Evolutionary conservation across 306 rosid species (phyloP).

Genomic region (Castanea crenata): DNA sequence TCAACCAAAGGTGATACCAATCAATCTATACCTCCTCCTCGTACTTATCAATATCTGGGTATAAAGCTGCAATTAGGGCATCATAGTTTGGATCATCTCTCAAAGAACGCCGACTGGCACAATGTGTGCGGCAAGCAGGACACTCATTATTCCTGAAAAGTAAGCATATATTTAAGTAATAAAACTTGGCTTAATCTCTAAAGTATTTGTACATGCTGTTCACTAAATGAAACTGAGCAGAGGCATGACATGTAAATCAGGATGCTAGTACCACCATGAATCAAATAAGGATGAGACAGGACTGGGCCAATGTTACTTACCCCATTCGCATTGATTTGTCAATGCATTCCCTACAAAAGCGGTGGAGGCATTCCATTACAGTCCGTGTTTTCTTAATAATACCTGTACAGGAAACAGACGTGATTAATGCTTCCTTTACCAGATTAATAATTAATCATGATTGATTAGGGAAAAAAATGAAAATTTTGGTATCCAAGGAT

Average conservation of each 20-base stretch:
- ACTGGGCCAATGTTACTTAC: slow-evolving; percentile 39
- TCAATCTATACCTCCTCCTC: slow-evolving; percentile 78
- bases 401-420: slow-evolving; percentile 39
- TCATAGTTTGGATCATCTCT: slow-evolving; percentile 99
- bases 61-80: slow-evolving; percentile 71
- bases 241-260: slow-evolving; percentile 13
- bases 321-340: slow-evolving; percentile 97
- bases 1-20: slow-evolving; percentile 20
- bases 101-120: slow-evolving; percentile 98
- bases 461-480: not conserved
- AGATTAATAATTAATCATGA: not conserved
- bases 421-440: slow-evolving; percentile 1
- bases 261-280: slow-evolving; percentile 15
- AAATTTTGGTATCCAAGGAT: not conserved
- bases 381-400: slow-evolving; percentile 93
- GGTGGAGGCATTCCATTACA: slow-evolving; percentile 97
- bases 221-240: slow-evolving; percentile 10
- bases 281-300: slow-evolving; percentile 12
- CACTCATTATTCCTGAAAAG: slow-evolving; percentile 88
- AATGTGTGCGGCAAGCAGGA: slow-evolving; percentile 97
- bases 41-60: slow-evolving; percentile 91
- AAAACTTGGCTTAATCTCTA: not conserved
- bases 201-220: not conserved
- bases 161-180: not conserved
- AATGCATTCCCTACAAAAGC: slow-evolving; percentile 97